Base-by-base conservation (phyloP, 2,329 filamentous ascomycete genomes). In the Didymella keratinophila region DNA sequence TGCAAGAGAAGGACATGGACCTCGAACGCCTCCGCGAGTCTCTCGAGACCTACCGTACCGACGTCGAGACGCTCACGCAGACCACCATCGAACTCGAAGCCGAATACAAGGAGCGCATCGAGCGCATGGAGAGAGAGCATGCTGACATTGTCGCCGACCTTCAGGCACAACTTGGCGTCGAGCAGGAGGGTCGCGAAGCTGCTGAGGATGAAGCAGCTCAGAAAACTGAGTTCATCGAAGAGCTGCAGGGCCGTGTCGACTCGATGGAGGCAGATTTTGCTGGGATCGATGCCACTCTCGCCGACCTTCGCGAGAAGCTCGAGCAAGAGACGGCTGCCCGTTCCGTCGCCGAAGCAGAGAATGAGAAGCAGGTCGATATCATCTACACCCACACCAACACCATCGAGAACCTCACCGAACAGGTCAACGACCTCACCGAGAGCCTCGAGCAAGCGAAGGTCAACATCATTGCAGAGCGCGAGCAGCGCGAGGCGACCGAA, bases 401-500 rank as follows among this genome's bases (percentile, higher is more conserved):
- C 10, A 70, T 76, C 37, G 70, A 74, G 47, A 69, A 73, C 37
- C 63, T 74, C 0, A 64, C 68, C 11, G 69, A 69, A 14, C 65
- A 71, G n/a, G 72, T 81, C 28, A 59, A 67, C 9, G 76, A 78
- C 11, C 73, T 82, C 10, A 69, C 78, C 39, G 62, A 69, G 11
- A 70, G 81, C 59, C 64, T 81, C 28, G 73, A 69, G 8, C 70
- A 75, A 7, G 70, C 78, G 23, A 77, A 74, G 20, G 60, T 66
- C 6, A 69, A 77, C 21, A 73, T 78, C 34, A 75, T 76, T 11
- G 66, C 73, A n/a, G 79, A 82, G 67, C 77, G 74, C 23, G 64
- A 60, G 6, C 78, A 82, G 64, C 79, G 78, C 28, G 78, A 81
- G 57, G 70, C 74, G 20, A 79, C 78, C 3, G 78, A 82, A 63